A percentile compares a stretch with the other conserved stretches of the same genome.
phyloP scores from a whole-genome alignment of 2,329 filamentous ascomycete species.

The Berkeleyomyces rouxiae region DNA sequence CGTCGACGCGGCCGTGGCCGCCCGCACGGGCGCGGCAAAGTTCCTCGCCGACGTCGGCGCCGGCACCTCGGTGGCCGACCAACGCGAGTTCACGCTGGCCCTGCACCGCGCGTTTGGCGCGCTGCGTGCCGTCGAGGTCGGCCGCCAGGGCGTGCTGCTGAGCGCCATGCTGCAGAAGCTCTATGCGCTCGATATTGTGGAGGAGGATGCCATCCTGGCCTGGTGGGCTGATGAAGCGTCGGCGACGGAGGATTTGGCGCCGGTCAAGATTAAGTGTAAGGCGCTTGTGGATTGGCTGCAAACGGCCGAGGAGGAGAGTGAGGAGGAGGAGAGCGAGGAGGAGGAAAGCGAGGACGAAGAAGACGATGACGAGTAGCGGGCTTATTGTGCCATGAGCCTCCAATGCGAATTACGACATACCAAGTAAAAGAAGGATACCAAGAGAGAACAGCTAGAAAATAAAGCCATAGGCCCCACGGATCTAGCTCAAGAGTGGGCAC shows the following conservation, averaged over 20 bases:
- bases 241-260: constrained; percentile 42
- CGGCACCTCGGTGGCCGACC: constrained; percentile 52
- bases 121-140: constrained; percentile 38
- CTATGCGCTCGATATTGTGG: constrained; percentile 67
- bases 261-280: constrained; percentile 55
- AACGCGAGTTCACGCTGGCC: constrained; percentile 69
- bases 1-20: constrained; percentile 42
- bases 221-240: constrained; percentile 75
- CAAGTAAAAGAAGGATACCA: background rate
- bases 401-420: background rate
- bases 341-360: constrained; percentile 27
- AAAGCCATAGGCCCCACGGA: background rate
- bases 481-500: background rate
- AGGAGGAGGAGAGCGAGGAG: constrained; percentile 48
- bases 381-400: background rate
- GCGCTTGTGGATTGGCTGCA: constrained; percentile 73
- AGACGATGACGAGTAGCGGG: constrained; percentile 15
- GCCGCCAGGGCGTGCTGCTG: constrained; percentile 44
- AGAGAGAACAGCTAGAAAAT: background rate
- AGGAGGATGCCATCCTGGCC: constrained; percentile 71
- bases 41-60: constrained; percentile 45
- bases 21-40: constrained; percentile 33
- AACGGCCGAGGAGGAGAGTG: constrained; percentile 43
- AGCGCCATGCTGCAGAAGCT: constrained; percentile 69
- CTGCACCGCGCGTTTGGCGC: constrained; percentile 65